These are phyloP conservation scores for Lineolata rhizophorae DNA, from an alignment of 495 filamentous ascomycete genomes.

Conservation along the genomic window DNA sequence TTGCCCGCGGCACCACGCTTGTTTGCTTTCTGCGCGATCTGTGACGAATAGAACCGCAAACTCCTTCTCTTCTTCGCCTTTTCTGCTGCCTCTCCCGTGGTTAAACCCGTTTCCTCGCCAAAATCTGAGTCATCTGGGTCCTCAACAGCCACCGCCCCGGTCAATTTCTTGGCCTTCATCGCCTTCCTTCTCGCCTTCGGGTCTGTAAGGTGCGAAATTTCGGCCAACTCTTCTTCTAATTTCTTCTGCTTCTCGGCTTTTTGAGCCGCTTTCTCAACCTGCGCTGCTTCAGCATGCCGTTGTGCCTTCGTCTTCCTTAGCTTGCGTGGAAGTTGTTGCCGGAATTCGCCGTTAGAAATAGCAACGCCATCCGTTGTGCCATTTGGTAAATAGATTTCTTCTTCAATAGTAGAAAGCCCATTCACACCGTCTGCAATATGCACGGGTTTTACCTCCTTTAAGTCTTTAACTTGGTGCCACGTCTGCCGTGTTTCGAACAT, in stretches of 20 bases:
- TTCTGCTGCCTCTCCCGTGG: conserved; percentile 44
- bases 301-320: conserved; percentile 20
- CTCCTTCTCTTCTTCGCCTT: conserved; percentile 73
- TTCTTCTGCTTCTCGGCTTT: conserved; percentile 29
- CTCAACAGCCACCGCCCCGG: background rate
- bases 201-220: conserved; percentile 18
- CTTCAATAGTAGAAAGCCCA: conserved; percentile 19
- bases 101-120: conserved; percentile 40
- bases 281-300: too few relatives aligned
- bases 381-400: too few relatives aligned
- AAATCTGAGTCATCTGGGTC: conserved; percentile 36
- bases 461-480: conserved; percentile 54
- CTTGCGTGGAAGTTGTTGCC: background rate
- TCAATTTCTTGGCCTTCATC: conserved; percentile 11
- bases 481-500: conserved; percentile 58
- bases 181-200: conserved; percentile 17
- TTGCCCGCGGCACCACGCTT: conserved; percentile 62
- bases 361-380: conserved; percentile 4
- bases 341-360: background rate
- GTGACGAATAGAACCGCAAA: conserved; percentile 89
- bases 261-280: conserved; percentile 29
- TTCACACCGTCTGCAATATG: conserved; percentile 4
- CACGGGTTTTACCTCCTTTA: conserved; percentile 20
- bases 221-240: conserved; percentile 50
- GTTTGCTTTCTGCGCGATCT: conserved; percentile 79